Evolutionary conservation across 805 yeast species (phyloP).

Genomic region (Deakozyma indianensis): DNA sequence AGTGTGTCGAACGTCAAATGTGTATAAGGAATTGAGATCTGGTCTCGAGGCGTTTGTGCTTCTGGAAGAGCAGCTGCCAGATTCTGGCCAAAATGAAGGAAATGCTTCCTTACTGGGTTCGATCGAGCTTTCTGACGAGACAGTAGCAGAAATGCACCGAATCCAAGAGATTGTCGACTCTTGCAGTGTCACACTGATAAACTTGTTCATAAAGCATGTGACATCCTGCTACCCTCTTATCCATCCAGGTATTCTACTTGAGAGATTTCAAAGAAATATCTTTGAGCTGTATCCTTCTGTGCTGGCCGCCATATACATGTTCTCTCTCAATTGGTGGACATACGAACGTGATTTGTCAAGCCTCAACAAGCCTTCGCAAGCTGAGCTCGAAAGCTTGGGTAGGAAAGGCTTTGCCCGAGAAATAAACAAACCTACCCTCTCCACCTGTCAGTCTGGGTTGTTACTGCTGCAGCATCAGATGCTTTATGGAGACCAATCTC

Average conservation of each 20-base stretch:
- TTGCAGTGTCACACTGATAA: slow-evolving; percentile 12
- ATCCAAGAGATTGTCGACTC: slow-evolving; percentile 13
- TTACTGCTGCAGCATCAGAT: slow-evolving; percentile 29
- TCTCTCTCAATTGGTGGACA: slow-evolving; percentile 17
- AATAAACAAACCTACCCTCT: slow-evolving; percentile 7
- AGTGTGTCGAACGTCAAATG: slow-evolving; percentile 4
- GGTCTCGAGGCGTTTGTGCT: slow-evolving; percentile 11
- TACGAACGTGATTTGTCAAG: slow-evolving; percentile 13
- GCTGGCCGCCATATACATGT: slow-evolving; percentile 13
- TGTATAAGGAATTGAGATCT: background rate
- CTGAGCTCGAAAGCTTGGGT: slow-evolving; percentile 11
- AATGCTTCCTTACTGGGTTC: slow-evolving; percentile 11
- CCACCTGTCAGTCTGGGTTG: slow-evolving; percentile 23
- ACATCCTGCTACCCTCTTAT: slow-evolving; percentile 15
- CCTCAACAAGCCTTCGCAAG: slow-evolving; percentile 7
- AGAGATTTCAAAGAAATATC: slow-evolving; percentile 13
- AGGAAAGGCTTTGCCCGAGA: slow-evolving; percentile 11
- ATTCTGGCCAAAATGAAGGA: slow-evolving; percentile 6
- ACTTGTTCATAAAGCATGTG: slow-evolving; percentile 13
- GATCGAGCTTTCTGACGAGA: slow-evolving; percentile 13
- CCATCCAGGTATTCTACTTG: slow-evolving; percentile 14
- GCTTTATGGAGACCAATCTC: slow-evolving; percentile 7
- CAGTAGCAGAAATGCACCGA: slow-evolving; percentile 11
- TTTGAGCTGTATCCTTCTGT: slow-evolving; percentile 13
- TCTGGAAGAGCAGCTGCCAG: slow-evolving; percentile 11